Evolutionary conservation across 2,329 filamentous ascomycete genomes (phyloP).

Genomic region (Metarhizium brunneum): DNA sequence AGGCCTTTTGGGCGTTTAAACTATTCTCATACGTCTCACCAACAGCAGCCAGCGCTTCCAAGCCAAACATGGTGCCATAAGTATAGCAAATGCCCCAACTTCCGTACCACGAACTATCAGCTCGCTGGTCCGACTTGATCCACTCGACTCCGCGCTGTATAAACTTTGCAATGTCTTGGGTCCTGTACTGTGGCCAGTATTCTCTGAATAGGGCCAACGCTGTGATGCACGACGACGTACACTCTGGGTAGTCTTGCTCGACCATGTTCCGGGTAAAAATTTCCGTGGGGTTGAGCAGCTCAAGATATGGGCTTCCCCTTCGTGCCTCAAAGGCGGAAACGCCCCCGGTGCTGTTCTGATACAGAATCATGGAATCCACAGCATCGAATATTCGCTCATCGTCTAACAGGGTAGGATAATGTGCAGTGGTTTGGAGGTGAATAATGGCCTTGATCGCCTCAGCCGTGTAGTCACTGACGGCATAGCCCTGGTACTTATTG

Average conservation of each 20-base stretch:
- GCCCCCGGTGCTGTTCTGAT: neutral
- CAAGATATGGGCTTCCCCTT: neutral
- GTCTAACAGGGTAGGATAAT: too few relatives aligned
- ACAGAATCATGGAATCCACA: neutral
- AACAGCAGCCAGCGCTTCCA: constrained; percentile 71
- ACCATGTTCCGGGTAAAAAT: neutral
- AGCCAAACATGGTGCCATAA: constrained; percentile 90
- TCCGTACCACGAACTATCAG: constrained; percentile 92
- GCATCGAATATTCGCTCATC: neutral
- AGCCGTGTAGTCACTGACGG: too few relatives aligned
- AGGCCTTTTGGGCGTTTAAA: constrained; percentile 20
- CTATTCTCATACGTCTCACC: constrained; percentile 75
- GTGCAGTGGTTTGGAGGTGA: too few relatives aligned
- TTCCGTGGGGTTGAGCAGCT: neutral
- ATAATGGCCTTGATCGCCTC: too few relatives aligned
- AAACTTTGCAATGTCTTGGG: constrained; percentile 54
- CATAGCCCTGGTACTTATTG: too few relatives aligned
- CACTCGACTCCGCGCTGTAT: too few relatives aligned
- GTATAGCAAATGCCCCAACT: constrained; percentile 97
- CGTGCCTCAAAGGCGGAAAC: neutral
- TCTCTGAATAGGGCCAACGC: constrained; percentile 73
- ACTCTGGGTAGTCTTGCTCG: neutral
- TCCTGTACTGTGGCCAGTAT: constrained; percentile 71
- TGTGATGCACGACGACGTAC: constrained; percentile 82
- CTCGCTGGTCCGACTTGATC: constrained; percentile 48